Base-by-base conservation (phyloP, 1,284 basidiomycete species). In the Austroboletus niveus region DNA sequence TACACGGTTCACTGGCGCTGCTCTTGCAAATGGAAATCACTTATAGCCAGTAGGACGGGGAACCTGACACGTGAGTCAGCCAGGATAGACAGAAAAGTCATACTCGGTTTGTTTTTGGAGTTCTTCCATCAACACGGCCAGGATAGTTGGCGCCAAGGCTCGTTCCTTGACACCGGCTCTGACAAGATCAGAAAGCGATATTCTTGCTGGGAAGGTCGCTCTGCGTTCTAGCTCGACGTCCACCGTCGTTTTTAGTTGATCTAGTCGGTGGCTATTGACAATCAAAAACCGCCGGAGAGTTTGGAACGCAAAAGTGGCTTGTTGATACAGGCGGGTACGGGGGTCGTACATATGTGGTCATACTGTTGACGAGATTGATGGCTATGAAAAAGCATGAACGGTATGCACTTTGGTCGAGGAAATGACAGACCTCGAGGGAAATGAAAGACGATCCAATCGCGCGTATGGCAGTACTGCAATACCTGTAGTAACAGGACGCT, bases 21-120 rank as follows among this genome's bases (percentile, higher is more conserved):
- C n/a, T n/a, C n/a, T n/a, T n/a, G n/a, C n/a, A n/a, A n/a, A n/a
- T 97, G 94, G 60, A 88, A 83, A 59, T 95, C 92, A 63, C 98
- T 95, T 1, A 97, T 72, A 0, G 92, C 94, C 29, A 96, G 72
- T 7, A 98, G 70, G 2, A 97, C 86, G 0, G 94, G 91, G 66
- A 75, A 69, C 47, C 77, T 86, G 48, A 9, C 17, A 31, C 39
- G 22, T 59, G 48, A 42, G 30, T 38, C 4, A 6, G 34, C 11
- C 14, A 12, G 8, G 6, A 42, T 29, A 32, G 15, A 5, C 15
- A 5, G 12, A 36, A 76, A 20, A 6, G 30, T 0, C 59, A 47
- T 32, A 92, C 87, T 77, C 68, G 1, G 73, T 84, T 66, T 98
- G 94, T 38, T 63, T 66, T 10, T 82, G 79, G 3, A 98, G 69